Percentiles rank a stretch among this genome's conserved stretches.
Evolutionary conservation across 2,329 filamentous ascomycete species (phyloP).

Genomic region (Pseudocercospora pini-densiflorae): DNA sequence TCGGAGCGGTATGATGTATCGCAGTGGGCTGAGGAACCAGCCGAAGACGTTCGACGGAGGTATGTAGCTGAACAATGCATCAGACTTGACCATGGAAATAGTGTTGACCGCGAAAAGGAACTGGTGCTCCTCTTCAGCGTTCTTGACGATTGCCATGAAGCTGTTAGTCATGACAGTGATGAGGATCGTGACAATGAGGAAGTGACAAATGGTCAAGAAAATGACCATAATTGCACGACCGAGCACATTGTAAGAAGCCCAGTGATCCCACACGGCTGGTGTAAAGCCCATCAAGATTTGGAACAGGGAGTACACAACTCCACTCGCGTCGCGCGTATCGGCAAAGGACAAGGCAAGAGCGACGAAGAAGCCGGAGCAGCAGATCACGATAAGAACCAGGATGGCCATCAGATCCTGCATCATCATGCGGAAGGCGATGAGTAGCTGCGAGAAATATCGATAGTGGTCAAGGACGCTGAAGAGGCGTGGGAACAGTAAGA

Average conservation of each 20-base stretch:
- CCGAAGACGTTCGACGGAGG: conserved; percentile 90
- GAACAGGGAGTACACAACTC: conserved; percentile 88
- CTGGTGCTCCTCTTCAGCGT: conserved; percentile 88
- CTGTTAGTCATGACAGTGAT: conserved; percentile 97
- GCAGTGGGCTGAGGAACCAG: conserved; percentile 83
- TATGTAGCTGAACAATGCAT: conserved; percentile 91
- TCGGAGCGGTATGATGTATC: conserved; percentile 78
- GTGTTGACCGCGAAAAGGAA: conserved; percentile 97
- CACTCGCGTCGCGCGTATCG: conserved; percentile 69
- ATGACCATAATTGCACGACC: conserved; percentile 76
- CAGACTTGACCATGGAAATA: conserved; percentile 98
- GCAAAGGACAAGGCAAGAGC: conserved; percentile 85
- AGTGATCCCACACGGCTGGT: conserved; percentile 89
- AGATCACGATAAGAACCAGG: conserved; percentile 80
- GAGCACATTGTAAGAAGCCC: conserved; percentile 79
- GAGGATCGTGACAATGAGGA: conserved; percentile 89
- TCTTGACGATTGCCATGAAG: conserved; percentile 93
- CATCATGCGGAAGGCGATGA: conserved; percentile 95
- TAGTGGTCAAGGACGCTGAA: conserved; percentile 95
- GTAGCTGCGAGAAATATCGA: conserved; percentile 90
- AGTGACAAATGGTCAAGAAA: conserved; percentile 94
- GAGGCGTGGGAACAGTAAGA: conserved; percentile 85
- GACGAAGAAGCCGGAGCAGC: conserved; percentile 93
- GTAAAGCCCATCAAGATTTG: conserved; percentile 97
- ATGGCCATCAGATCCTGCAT: conserved; percentile 86